Base-by-base conservation (phyloP, 2,329 filamentous ascomycete species). In the Diplocarpon rosae region DNA sequence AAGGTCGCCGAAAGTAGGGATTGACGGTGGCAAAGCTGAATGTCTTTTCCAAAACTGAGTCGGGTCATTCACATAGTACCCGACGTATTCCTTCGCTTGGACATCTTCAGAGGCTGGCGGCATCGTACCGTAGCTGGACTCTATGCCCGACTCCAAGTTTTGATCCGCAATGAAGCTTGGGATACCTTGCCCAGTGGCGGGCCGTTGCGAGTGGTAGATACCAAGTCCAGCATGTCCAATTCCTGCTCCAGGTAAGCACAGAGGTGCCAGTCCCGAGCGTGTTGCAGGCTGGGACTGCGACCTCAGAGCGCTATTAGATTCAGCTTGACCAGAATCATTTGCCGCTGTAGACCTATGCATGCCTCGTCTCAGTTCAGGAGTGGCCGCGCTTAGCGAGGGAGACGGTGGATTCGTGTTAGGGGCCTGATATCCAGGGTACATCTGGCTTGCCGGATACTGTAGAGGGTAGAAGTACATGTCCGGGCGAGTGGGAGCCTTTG, bases 231-330 rank as follows among this genome's bases (percentile, higher is more conserved):
- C 60, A 29, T 57, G 58, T 0, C 63, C 50, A 2, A 65, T 53
- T 11, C 64, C 66, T 39, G 38, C 64, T 64, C 16, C 66, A 54
- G 33, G 65, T 51, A 52, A 66, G 63, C 42, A 54, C 56, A 45
- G 56, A 44, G 46, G 58, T 53, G 59, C 46, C 62, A 60, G 29
- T 47, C 56, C 43, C 55, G 63, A 50, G 46, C 60, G 52, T 17
- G 74, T 71, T 2, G 77, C 76, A 17, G 78, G 78, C 57, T 81
- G 78, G n/a, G 78, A 81, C 57, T 82, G 78, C 20, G 78, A 82
- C 51, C 78, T 70, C 49, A 78, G 60, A n/a, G 75, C 66, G 52
- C 76, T 74, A 44, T 67, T 73, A 20, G 74, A 67, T 41, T 69
- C 62, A 31, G 66, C 47, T 29, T 64, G 56, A 9, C 67, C 68